Conservation (phyloP, 805 yeast species). For the Candida coquimbonensis region DNA sequence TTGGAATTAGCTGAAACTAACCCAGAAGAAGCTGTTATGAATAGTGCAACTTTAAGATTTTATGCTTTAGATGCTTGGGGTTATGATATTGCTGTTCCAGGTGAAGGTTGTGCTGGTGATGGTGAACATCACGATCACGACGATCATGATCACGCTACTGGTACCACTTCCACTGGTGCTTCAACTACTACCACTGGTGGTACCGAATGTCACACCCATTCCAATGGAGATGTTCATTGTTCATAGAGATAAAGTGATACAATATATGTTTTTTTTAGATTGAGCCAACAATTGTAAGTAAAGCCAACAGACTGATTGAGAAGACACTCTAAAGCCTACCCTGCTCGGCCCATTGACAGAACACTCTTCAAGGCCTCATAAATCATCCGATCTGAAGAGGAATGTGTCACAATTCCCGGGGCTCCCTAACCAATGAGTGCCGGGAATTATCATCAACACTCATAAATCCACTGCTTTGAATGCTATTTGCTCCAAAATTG, state of each 20-base stretch:
- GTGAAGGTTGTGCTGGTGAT: conserved; percentile 25
- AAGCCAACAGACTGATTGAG: too few relatives aligned
- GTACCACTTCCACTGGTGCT: background rate
- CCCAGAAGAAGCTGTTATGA: conserved; percentile 29
- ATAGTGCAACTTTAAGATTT: conserved; percentile 26
- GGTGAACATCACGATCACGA: conserved; percentile 2
- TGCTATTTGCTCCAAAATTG: too few relatives aligned
- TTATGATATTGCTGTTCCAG: conserved; percentile 20
- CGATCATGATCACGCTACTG: background rate
- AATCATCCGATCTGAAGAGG: too few relatives aligned
- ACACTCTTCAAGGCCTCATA: too few relatives aligned
- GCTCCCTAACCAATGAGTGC: too few relatives aligned
- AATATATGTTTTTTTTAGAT: too few relatives aligned
- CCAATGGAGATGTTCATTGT: conserved; percentile 16
- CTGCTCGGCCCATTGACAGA: too few relatives aligned
- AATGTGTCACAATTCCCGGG: too few relatives aligned
- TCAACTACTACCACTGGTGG: conserved; percentile 6
- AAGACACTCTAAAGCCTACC: too few relatives aligned
- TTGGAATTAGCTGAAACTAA: conserved; percentile 27
- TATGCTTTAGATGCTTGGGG: conserved; percentile 28
- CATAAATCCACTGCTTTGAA: too few relatives aligned
- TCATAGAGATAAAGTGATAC: background rate
- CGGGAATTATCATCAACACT: too few relatives aligned
- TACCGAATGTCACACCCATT: conserved; percentile 18
- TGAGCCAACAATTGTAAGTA: too few relatives aligned